These are phyloP conservation scores for Arabidopsis hybrid DNA, from an alignment of 441 rosid genomes.

Conservation along the genomic window DNA sequence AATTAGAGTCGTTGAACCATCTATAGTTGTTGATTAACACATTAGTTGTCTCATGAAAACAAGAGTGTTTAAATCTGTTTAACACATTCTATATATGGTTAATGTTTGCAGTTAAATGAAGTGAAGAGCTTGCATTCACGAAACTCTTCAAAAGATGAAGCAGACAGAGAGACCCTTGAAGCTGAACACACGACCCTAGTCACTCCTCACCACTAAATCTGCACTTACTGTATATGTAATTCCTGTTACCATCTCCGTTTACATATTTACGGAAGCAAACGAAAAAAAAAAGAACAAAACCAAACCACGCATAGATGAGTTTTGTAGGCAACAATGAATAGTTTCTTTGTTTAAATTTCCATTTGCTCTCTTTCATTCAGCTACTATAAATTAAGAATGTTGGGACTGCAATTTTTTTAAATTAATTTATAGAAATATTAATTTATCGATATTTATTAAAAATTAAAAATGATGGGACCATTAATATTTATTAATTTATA, in stretches of 20 bases:
- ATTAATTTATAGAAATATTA: too few relatives aligned
- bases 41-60: not conserved
- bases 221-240: slow-evolving; percentile 14
- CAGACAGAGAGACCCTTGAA: slow-evolving; percentile 14
- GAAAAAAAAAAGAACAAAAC: not conserved
- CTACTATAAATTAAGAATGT: too few relatives aligned
- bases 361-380: not conserved
- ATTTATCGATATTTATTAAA: too few relatives aligned
- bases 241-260: not conserved
- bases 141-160: slow-evolving; percentile 39
- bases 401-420: too few relatives aligned
- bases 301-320: not conserved
- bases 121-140: slow-evolving; percentile 41
- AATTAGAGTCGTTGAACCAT: slow-evolving; percentile 5
- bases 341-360: not conserved
- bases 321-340: too few relatives aligned
- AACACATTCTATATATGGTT: not conserved
- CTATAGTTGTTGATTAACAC: not conserved
- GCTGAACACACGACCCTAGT: slow-evolving; percentile 5
- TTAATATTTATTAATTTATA: too few relatives aligned
- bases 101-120: slow-evolving; percentile 38
- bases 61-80: not conserved
- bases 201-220: slow-evolving; percentile 24
- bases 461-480: too few relatives aligned
- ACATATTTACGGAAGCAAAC: not conserved